Base-by-base conservation (phyloP, 305 asterid genomes). In the Solanum aculeatissimum region DNA sequence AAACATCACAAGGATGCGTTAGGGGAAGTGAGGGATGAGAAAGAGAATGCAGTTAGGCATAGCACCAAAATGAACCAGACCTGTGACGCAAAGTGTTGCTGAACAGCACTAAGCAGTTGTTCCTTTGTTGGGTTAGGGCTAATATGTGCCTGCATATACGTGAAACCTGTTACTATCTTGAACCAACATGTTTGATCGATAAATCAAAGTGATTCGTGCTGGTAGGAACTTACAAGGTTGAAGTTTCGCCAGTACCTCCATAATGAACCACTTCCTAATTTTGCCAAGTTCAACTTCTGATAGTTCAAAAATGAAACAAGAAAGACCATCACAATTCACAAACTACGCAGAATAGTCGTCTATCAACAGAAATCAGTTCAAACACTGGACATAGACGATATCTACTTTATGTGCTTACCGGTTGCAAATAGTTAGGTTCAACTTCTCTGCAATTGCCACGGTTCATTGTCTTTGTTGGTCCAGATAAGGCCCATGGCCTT, bases 201-300 rank as follows among this genome's bases (percentile, higher is more conserved):
- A 27, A 2, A 6, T 15, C 43, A 63, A 74, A 74, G 47, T 47
- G 63, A 77, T 75, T 16, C 16, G 2, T 16, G 63, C 2, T 49
- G 62, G 25, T 0, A 21, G 51, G 69, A 84, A 85, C 98, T 84
- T 85, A 95, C 99, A 43, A 95, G 93, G 86, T 93, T 92, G 93
- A 89, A 95, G 91, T 86, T 90, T 86, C 92, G 92, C 90, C 92
- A 94, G 81, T 96, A 96, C 92, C 98, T 93, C 98, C 96, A 91
- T 53, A 96, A 84, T 21, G 99, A 95, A 91, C 92, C 92, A 54
- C 92, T 92, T 84, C 97, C 98, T 27, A 96, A 91, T 88, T 92
- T 96, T 54, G 92, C 91, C 88, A 96, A 68, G 86, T 92, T 92
- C 57, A 93, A 91, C 86, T 94, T 91, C 94, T 92, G 92, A 72